Evolutionary conservation across 352 stramenopile species (phyloP).

Genomic region (Pythium utonaiense): DNA sequence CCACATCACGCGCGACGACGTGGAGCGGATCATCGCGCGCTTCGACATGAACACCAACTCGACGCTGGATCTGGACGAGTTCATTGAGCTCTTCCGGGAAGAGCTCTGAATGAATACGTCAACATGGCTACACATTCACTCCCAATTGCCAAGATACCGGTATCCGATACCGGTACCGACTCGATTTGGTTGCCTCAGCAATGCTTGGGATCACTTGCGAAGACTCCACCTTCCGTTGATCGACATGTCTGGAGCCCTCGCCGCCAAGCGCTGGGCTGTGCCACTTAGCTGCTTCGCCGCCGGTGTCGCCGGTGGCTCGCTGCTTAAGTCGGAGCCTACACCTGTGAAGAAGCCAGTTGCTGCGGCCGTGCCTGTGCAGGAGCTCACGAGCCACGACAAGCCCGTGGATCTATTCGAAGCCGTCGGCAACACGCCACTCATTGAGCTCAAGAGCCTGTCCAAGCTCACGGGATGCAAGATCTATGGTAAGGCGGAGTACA

Average conservation of each 20-base stretch:
- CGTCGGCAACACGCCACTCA: constrained; percentile 73
- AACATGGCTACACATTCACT: constrained; percentile 11
- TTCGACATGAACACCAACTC: constrained; percentile 77
- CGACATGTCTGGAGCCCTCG: background rate
- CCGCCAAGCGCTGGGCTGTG: constrained; percentile 20
- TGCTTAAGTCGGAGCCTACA: constrained; percentile 7
- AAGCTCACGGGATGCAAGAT: constrained; percentile 72
- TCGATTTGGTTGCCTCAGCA: background rate
- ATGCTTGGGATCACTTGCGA: background rate
- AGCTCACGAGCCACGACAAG: constrained; percentile 20
- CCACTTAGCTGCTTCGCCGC: constrained; percentile 24
- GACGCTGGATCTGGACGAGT: constrained; percentile 69
- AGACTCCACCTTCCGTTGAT: background rate
- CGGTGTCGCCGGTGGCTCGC: constrained; percentile 22
- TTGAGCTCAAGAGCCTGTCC: constrained; percentile 65
- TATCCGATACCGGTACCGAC: background rate
- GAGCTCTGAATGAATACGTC: constrained; percentile 33
- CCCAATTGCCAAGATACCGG: constrained; percentile 1
- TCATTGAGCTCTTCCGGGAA: constrained; percentile 78
- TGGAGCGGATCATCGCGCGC: constrained; percentile 65
- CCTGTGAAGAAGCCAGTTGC: background rate
- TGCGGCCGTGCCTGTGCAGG: background rate
- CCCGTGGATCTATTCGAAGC: constrained; percentile 60
- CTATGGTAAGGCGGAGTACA: constrained; percentile 77
- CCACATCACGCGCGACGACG: constrained; percentile 49